Evolutionary conservation across 139 green algal species (phyloP), one percentile per base, ranked within the genome.

Genomic region (Cymbomonas tetramitiformis): DNA sequence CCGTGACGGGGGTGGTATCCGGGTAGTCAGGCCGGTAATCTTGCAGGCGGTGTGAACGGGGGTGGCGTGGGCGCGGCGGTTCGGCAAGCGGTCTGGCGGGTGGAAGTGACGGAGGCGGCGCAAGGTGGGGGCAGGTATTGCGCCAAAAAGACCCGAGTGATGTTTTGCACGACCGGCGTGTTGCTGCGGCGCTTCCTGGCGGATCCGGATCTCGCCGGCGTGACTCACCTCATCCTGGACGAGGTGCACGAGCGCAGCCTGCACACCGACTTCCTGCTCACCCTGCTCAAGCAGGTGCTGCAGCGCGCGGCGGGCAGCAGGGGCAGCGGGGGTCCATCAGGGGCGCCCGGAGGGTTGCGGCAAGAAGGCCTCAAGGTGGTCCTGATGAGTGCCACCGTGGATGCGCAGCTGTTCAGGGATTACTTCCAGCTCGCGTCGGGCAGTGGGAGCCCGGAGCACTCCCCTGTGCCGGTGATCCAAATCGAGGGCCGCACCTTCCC

Each of bases 341-440:
- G n/a, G n/a, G n/a, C n/a, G n/a, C n/a, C n/a, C n/a, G n/a, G n/a
- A n/a, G n/a, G n/a, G n/a, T n/a, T n/a, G n/a, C 54, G 21, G 23
- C 33, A 70, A 12, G 54, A 67, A 38, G 60, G 63, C 68, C 50
- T 74, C 28, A 65, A 70, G 77, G 53, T 93, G 19, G 88, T 97
- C 50, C 83, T 96, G 3, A 97, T 83, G 3, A 83, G 64, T 2
- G 89, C 89, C 50, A 97, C 89, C 1, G 80, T 97, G 50, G 85
- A 96, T 51, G 89, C 87, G 3, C 88, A 96, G 38, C 94, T 95
- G 72, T 95, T 95, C 50, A 84, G 74, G 19, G 69, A 39, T 36
- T 98, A 98, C 77, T 98, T 98, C 63, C 87, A 93, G 51, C 68
- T 86, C 61, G n/a, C n/a, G n/a, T n/a, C n/a, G n/a, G n/a, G n/a